These are phyloP conservation scores for Peronospora farinosa DNA, from an alignment of 352 stramenopile species.

Conservation along the genomic window DNA sequence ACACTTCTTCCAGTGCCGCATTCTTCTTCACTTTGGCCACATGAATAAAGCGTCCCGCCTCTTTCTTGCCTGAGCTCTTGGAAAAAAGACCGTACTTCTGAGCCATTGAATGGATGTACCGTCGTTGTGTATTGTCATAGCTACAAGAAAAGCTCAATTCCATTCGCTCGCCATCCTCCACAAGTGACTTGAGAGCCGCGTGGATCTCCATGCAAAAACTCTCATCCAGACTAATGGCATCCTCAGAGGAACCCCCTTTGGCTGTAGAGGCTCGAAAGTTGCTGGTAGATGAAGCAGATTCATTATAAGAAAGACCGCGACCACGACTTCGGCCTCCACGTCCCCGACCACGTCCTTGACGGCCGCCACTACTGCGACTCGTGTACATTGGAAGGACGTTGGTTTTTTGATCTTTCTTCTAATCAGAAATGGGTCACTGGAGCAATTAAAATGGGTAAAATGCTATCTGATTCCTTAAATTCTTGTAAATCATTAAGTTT, in stretches of 20 bases:
- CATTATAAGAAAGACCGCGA: slow-evolving; percentile 8
- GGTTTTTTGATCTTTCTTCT: too few relatives aligned
- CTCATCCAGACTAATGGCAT: slow-evolving; percentile 54
- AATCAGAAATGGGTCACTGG: too few relatives aligned
- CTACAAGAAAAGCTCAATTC: slow-evolving; percentile 65
- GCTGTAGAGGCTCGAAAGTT: slow-evolving; percentile 2
- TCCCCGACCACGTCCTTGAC: slow-evolving; percentile 7
- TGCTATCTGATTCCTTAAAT: too few relatives aligned
- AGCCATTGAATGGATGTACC: slow-evolving; percentile 77
- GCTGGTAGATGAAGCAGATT: neutral
- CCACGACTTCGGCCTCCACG: slow-evolving; percentile 10
- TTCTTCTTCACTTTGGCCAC: slow-evolving; percentile 82
- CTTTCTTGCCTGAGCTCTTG: slow-evolving; percentile 71
- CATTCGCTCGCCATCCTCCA: slow-evolving; percentile 46
- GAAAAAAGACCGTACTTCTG: slow-evolving; percentile 78
- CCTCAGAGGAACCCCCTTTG: slow-evolving; percentile 5
- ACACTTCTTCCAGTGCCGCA: slow-evolving; percentile 66
- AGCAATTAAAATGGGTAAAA: too few relatives aligned
- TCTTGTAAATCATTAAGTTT: too few relatives aligned
- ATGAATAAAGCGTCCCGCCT: slow-evolving; percentile 59
- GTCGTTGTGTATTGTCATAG: slow-evolving; percentile 70
- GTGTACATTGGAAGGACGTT: neutral
- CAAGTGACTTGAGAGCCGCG: slow-evolving; percentile 48
- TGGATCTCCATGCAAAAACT: slow-evolving; percentile 68
- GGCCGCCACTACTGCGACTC: slow-evolving; percentile 5